Evolutionary conservation across 176 grass and related monocot genomes (phyloP).

Genomic region (Musa schizocarpa): DNA sequence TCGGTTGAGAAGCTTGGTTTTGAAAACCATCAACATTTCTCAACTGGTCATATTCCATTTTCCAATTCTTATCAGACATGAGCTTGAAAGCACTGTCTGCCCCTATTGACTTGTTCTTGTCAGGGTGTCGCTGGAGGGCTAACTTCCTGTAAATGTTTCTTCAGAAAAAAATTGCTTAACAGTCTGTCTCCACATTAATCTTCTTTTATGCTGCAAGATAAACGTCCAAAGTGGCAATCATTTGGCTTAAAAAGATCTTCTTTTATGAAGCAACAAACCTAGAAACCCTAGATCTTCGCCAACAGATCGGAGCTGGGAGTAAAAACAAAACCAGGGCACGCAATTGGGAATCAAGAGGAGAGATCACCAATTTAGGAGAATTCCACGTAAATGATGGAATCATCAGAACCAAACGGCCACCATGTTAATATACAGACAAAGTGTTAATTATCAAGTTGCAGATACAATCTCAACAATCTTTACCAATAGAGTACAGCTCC

Average conservation of each 20-base stretch:
- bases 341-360: not conserved
- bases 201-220: constrained; percentile 44
- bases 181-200: constrained; percentile 51
- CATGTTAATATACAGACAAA: not conserved
- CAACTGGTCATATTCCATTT: constrained; percentile 48
- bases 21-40: constrained; percentile 11
- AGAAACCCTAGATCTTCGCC: not conserved
- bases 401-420: not conserved
- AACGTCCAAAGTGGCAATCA: constrained; percentile 57
- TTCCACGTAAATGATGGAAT: not conserved
- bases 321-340: not conserved
- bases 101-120: constrained; percentile 55
- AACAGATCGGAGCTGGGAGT: not conserved
- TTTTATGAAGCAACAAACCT: constrained; percentile 38
- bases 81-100: constrained; percentile 64
- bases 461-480: too few relatives aligned
- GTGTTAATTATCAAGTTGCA: too few relatives aligned
- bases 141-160: constrained; percentile 64
- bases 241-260: constrained; percentile 39
- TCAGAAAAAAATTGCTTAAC: constrained; percentile 60
- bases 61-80: constrained; percentile 53
- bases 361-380: constrained; percentile 1
- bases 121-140: constrained; percentile 51
- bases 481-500: too few relatives aligned
- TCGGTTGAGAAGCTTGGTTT: not conserved